A percentile compares a stretch with the other conserved stretches of the same genome.
phyloP scores from a whole-genome alignment of 2,329 filamentous ascomycete species.

The Ambrosiella cleistominuta region DNA sequence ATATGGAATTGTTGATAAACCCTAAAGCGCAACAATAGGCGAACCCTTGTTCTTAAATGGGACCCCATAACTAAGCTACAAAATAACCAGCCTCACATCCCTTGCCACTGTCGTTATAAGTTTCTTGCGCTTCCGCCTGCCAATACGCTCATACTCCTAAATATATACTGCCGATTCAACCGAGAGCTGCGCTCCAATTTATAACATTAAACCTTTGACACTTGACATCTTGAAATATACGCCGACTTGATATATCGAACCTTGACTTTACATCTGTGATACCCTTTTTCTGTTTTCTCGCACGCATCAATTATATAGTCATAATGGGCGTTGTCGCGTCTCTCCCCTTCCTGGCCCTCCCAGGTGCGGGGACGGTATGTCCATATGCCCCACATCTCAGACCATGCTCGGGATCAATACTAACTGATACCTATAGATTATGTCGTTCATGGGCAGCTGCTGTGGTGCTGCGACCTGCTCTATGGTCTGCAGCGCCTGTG shows the following conservation, averaged over 20 bases:
- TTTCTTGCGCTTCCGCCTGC: not conserved
- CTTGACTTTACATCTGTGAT: no score
- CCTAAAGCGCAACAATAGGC: not conserved
- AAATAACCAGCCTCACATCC: not conserved
- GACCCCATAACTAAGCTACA: not conserved
- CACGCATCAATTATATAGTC: constrained; percentile 4
- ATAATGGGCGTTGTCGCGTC: constrained; percentile 83
- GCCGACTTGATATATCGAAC: no score
- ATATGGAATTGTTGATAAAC: no score
- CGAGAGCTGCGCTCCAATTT: not conserved
- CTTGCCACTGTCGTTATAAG: not conserved
- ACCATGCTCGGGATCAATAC: not conserved
- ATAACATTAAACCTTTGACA: not conserved
- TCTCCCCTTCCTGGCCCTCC: constrained; percentile 72
- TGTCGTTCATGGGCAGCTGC: constrained; percentile 72
- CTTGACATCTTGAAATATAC: no score
- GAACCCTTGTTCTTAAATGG: not conserved
- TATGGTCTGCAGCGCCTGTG: constrained; percentile 85
- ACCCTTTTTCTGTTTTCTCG: not conserved
- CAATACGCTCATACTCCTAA: not conserved
- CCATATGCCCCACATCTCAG: not conserved
- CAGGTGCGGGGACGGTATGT: constrained; percentile 68
- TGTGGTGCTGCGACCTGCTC: constrained; percentile 94
- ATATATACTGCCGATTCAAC: not conserved
- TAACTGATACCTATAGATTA: constrained; percentile 31